Evolutionary conservation across 805 yeast genomes (phyloP), one percentile per base, ranked within the genome.

Genomic region (Lipomyces yamadae): DNA sequence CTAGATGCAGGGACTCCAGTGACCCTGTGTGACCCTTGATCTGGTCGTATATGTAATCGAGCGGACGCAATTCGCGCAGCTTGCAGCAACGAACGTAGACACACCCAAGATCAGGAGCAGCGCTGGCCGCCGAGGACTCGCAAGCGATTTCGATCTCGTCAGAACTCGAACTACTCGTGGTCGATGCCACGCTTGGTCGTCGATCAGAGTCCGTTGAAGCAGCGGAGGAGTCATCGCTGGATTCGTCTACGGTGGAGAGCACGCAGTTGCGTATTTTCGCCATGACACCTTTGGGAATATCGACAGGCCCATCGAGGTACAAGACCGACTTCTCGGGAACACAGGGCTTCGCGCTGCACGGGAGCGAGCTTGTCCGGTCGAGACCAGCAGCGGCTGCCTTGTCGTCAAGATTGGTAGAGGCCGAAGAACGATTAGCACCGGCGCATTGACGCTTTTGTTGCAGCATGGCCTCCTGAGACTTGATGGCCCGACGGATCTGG

Each of bases 51-150:
- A 56, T 33, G 53, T 10, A 60, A 35, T 52, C 61, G 7, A 56
- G 56, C 13, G 71, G 71, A 11, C 39, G 42, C n/a, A 60, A 52
- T 34, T 68, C 71, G 24, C 71, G 71, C 32, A 68, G 60, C 48
- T 67, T 68, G 67, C 71, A 68, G 62, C 71, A 68, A 7, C 71
- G 67, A 15, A 63, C 63, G 45, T 63, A 68, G 18, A 68, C 45
- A 4, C 45, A 18, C 33, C 58, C 67, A 6, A 67, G 64, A 52
- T 65, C 66, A 2, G 55, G 24, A 15, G 48, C 42, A 13, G 42
- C 42, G 24, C 1, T 37, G 24, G 48, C 8, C 10, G n/a, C 24
- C 29, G 48, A 42, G 4, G 48, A 42, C 8, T 11, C 48, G 18
- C 10, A 37, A 4, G 39, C 13, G 39, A 37, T 37, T 4, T 3